Base-by-base conservation (phyloP, 257 asterid species). In the Solanum dulcamara region DNA sequence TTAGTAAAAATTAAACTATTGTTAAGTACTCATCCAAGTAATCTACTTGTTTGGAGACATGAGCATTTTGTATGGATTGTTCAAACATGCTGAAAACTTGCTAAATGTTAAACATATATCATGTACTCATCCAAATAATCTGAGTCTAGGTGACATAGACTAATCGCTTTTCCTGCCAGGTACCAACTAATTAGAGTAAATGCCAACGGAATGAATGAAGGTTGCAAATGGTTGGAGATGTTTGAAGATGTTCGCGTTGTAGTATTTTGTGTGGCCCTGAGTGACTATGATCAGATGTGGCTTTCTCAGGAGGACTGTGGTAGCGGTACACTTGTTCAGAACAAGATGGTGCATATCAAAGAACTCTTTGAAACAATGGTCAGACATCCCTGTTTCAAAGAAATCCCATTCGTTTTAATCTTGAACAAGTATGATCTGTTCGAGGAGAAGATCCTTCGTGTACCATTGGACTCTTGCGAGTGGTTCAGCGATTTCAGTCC, bases 371-470 rank as follows among this genome's bases (percentile, higher is more conserved):
- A 87, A 79, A 68, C 50, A 37, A 48, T 83, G 64, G 83, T 87
- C 8, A 84, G 87, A 20, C 84, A 83, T 71, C 92, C 91, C 6
- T 57, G 80, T 81, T 87, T 90, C 60, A 79, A 81, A 22, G 68
- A 80, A 51, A 81, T 77, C 15, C 60, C 81, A 33, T 67, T 87
- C 38, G 90, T 83, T 64, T 71, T 89, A 14, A 53, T 89, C 40
- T 83, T 90, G 33, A 90, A 88, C 38, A 85, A 88, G 71, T 90
- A 85, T 42, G 90, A 88, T 81, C 62, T 88, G 26, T 87, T 88
- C 7, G 90, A 85, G 81, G 55, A 72, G 33, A n/a, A 72, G 55
- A 14, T 50, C 2, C 8, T 48, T 11, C 40, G 32, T 17, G 72
- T 35, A 20, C 81, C 70, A 7, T n/a, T 85, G 26, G 48, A 62